These are phyloP conservation scores for Arthrobotrys sinensis DNA, from an alignment of 2,329 filamentous ascomycete genomes.

Conservation along the genomic window DNA sequence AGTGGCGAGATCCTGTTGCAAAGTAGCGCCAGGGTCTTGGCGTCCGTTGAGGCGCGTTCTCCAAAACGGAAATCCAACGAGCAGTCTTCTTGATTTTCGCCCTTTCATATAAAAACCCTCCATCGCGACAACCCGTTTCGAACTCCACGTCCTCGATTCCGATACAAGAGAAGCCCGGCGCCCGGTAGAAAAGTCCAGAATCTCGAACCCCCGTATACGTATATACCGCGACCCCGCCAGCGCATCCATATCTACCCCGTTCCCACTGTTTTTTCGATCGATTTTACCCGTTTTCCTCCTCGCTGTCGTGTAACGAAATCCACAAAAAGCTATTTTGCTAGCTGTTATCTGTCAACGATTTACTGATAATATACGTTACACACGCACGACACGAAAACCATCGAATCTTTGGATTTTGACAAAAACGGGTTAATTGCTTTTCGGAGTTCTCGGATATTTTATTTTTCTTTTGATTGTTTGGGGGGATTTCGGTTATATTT, in stretches of 20 bases:
- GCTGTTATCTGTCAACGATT: background rate
- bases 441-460: slow-evolving; percentile 12
- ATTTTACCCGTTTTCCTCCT: too few relatives aligned
- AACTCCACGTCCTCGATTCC: background rate
- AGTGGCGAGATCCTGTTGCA: slow-evolving; percentile 20
- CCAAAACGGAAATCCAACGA: slow-evolving; percentile 31
- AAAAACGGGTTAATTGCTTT: slow-evolving; percentile 2
- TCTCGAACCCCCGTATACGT: background rate
- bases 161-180: background rate
- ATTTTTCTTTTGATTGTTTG: background rate
- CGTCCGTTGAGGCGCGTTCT: slow-evolving; percentile 14
- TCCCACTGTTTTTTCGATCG: too few relatives aligned
- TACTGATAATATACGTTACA: background rate
- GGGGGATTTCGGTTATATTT: background rate
- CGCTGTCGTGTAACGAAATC: background rate
- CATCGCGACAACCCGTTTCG: slow-evolving; percentile 2
- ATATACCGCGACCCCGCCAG: background rate
- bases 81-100: slow-evolving; percentile 6
- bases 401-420: background rate
- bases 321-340: background rate
- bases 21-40: slow-evolving; percentile 19
- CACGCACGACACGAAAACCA: background rate
- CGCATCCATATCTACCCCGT: slow-evolving; percentile 9
- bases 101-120: slow-evolving; percentile 20
- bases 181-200: background rate